Evolutionary conservation across 164 flowering plant genomes (phyloP).

Genomic region (Platanus orientalis): DNA sequence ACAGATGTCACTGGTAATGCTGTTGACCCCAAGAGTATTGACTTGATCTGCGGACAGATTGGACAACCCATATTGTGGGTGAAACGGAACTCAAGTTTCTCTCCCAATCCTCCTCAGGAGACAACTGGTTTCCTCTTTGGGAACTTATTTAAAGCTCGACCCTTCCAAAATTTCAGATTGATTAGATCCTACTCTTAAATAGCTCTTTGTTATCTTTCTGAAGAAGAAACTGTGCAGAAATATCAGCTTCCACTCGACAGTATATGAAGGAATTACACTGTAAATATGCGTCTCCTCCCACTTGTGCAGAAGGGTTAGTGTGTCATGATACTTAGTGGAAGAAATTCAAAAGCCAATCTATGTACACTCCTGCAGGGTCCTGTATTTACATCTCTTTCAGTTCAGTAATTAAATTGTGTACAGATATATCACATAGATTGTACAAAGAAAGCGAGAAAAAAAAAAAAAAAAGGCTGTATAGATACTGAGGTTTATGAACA

Average conservation of each 20-base stretch:
- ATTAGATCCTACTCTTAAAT: constrained; percentile 51
- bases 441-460: neutral
- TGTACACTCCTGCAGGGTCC: constrained; percentile 8
- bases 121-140: constrained; percentile 56
- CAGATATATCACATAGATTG: neutral
- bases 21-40: constrained; percentile 61
- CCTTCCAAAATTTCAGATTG: constrained; percentile 43
- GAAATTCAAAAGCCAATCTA: constrained; percentile 6
- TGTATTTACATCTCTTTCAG: constrained; percentile 3
- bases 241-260: constrained; percentile 5
- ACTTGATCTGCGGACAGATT: constrained; percentile 59
- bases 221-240: constrained; percentile 18
- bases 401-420: constrained; percentile 16
- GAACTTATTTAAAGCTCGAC: constrained; percentile 51
- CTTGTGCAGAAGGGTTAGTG: constrained; percentile 2
- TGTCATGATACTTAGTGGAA: neutral
- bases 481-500: too few relatives aligned
- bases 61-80: constrained; percentile 55
- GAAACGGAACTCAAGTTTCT: constrained; percentile 30
- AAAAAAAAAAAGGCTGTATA: too few relatives aligned
- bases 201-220: neutral
- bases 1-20: constrained; percentile 71
- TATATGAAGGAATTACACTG: neutral
- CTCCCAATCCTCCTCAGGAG: constrained; percentile 37
- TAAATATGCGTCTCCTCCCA: constrained; percentile 7